Base-by-base conservation (phyloP, 129 eudicot genomes). In the Artemisia argyi region DNA sequence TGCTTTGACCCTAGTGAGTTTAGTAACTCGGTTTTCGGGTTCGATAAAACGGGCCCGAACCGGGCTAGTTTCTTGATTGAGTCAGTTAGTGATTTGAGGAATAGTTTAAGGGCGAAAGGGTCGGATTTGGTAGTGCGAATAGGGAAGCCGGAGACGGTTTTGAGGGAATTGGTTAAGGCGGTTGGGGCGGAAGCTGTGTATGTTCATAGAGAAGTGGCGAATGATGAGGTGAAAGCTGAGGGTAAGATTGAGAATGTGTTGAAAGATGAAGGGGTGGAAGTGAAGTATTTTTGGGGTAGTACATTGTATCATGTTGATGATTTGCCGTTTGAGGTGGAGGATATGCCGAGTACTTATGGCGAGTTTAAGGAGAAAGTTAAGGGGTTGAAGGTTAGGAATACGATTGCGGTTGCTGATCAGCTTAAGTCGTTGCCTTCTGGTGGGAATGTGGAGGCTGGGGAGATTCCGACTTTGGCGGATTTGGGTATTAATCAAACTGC, bases 231-330 rank as follows among this genome's bases (percentile, higher is more conserved):
- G 30, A 87, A 83, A 77, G 87, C 93, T 18, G 98, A 94, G 85
- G 80, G 77, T 69, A 94, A 84, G 81, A 83, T 90, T 64, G 96
- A 89, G 75, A 83, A 39, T 50, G 88, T 54, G 8, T 79, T 93
- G 87, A 93, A 87, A 79, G 92, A 93, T 60, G 97, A 93, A 74
- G 97, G 97, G 10, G 87, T 93, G 65, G 98, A 93, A 62, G 79
- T 93, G 68, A 93, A 90, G 85, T 93, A 93, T 69, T 93, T 87
- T 74, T 93, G 98, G 98, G 98, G 98, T n/a, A 93, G 98, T 75
- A 93, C 98, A 51, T 84, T 93, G 90, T 90, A 87, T 77, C 98
- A 93, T 83, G 19, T 93, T 72, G 97, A 93, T 24, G 98, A 93
- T 85, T 84, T 93, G 72, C 91, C 96, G 4, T 93, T 90, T 77